Evolutionary conservation across 208 protist genomes (phyloP), one percentile per base, ranked within the genome.

Genomic region (Crithidia expoeki): DNA sequence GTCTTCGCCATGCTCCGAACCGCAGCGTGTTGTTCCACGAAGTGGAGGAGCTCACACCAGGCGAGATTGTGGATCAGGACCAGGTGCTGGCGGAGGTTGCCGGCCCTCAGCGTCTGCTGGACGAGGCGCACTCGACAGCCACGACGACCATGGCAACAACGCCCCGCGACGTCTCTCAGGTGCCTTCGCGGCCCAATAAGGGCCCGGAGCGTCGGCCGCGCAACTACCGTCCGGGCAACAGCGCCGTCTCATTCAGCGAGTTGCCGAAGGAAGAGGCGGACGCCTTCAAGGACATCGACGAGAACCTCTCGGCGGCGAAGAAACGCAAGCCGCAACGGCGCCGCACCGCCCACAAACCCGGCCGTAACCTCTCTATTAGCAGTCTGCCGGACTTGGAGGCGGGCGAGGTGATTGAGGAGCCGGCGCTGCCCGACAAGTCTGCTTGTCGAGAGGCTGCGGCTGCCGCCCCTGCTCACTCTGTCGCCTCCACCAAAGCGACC

Each of bases 1-100:
- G 66, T 7, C 42, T 1, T 32, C 52, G 68, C 23, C 58, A 47
- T 28, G 23, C 50, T 23, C 21, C 49, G 4, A 68, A 63, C 42
- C 73, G 70, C 34, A 72, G 61, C 44, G 69, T 85, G 19, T 82
- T 76, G 9, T 79, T 85, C 47, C 70, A 74, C 6, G 69, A 82
- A 27, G 21, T 80, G 21, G 68, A 76, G 21, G 71, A 76, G 34
- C 34, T 46, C 19, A 47, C 72, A 27, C 62, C 64, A 1, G 66
- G 65, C 16, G 80, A 85, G 57, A 65, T 85, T 14, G 40, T 71
- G 0, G 80, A 85, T 11, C 55, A 68, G 14, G 65, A 77, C 27
- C 61, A 69, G 46, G 27, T 56, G 40, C 49, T 72, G 10, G 47
- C 32, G 7, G 67, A 69, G 44, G 34, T 23, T 4, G 64, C 25